A percentile compares a stretch with the other conserved stretches of the same genome.
phyloP scores from a whole-genome alignment of 2,329 filamentous ascomycete species.

The Thelonectria olida region DNA sequence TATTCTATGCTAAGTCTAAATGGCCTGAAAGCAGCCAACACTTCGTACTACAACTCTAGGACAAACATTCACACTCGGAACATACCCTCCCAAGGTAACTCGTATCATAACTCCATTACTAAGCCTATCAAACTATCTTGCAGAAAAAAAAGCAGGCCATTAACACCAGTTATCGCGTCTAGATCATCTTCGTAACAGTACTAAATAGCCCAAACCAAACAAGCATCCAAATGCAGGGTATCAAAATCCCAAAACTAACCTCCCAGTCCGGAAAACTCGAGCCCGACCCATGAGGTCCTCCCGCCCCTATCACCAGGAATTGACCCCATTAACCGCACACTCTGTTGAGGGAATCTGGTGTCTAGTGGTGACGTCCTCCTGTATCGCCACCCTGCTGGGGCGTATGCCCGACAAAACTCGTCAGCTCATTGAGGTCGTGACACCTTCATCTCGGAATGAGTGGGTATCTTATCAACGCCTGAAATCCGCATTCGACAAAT shows the following conservation, averaged over 20 bases:
- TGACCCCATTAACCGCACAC: slow-evolving; percentile 8
- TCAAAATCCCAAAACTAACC: slow-evolving; percentile 36
- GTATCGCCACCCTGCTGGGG: slow-evolving; percentile 7
- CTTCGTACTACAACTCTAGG: no score
- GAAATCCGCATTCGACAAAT: slow-evolving; percentile 21
- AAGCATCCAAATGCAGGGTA: slow-evolving; percentile 33
- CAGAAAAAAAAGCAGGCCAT: slow-evolving; percentile 8
- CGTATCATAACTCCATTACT: slow-evolving; percentile 19
- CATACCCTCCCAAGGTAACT: no score
- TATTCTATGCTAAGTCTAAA: no score
- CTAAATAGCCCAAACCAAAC: slow-evolving; percentile 18
- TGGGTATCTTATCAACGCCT: slow-evolving; percentile 39
- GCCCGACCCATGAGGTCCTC: slow-evolving; percentile 20
- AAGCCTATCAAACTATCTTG: slow-evolving; percentile 14
- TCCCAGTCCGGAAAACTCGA: slow-evolving; percentile 24
- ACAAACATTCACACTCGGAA: no score
- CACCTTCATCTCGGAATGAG: slow-evolving; percentile 32
- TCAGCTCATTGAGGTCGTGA: slow-evolving; percentile 5
- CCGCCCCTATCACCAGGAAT: slow-evolving; percentile 15
- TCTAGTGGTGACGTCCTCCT: slow-evolving; percentile 3
- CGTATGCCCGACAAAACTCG: slow-evolving; percentile 4
- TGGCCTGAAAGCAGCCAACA: no score
- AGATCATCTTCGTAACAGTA: slow-evolving; percentile 18
- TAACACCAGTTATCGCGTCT: slow-evolving; percentile 20
- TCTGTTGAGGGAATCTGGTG: slow-evolving; percentile 6